These are phyloP conservation scores for Diddensiella transvaalensis DNA, from an alignment of 805 yeast species.

Conservation along the genomic window DNA sequence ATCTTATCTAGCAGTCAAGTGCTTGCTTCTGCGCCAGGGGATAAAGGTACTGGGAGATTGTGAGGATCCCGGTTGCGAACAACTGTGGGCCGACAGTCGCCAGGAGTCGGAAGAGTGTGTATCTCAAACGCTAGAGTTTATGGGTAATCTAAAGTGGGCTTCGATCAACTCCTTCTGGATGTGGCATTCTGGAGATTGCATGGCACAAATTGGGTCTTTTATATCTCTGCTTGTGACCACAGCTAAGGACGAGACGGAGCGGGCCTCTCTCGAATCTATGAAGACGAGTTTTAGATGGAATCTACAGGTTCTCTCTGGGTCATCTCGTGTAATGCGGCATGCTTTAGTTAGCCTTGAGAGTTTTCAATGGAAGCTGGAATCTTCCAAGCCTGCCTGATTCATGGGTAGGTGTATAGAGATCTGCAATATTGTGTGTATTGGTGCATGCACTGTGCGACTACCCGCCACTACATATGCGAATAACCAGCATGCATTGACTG, in stretches of 20 bases:
- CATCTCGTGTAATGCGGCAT: conserved; percentile 25
- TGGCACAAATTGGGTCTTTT: conserved; percentile 15
- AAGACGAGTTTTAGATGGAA: conserved; percentile 23
- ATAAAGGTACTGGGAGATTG: not conserved
- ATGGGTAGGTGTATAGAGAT: no score
- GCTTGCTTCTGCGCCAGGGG: not conserved
- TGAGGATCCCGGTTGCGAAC: not conserved
- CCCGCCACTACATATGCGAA: no score
- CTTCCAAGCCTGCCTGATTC: not conserved
- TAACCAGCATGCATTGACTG: no score
- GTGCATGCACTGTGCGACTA: no score
- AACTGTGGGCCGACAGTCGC: not conserved
- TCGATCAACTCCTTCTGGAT: conserved; percentile 18
- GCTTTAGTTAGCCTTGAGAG: conserved; percentile 22
- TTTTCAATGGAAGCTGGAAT: conserved; percentile 20
- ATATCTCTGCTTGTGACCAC: conserved; percentile 8
- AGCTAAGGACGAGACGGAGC: conserved; percentile 14
- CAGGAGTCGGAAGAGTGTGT: not conserved
- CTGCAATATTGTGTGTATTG: no score
- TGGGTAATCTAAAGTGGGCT: conserved; percentile 6
- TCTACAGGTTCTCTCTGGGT: conserved; percentile 23
- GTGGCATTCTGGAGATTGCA: conserved; percentile 14
- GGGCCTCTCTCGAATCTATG: conserved; percentile 12
- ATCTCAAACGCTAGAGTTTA: conserved; percentile 8
- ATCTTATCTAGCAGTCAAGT: not conserved